Evolutionary conservation across 1,284 basidiomycete species (phyloP), one percentile per base, ranked within the genome.

Genomic region (Naganishia albida): DNA sequence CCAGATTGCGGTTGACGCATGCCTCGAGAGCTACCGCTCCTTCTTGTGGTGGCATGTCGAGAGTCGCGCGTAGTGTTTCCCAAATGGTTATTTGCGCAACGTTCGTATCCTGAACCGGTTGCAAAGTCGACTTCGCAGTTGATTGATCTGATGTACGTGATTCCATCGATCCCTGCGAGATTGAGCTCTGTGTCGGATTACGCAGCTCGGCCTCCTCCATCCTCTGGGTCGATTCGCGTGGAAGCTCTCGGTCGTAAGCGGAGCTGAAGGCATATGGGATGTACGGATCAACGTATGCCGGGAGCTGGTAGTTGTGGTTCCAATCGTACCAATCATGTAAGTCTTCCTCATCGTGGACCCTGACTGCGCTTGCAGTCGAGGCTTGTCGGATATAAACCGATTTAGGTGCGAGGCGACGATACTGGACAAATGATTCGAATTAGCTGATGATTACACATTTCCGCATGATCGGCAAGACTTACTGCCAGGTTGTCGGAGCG

Each of bases 291-390:
- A 60, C 57, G 46, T 60, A 60, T 26, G 57, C 38, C 57, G 57
- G 57, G n/a, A 60, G 57, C 46, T 60, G 57, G 39, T 60, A 50
- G 46, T 59, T 60, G 57, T 49, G 57, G 57, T 60, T 60, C 57
- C 57, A 60, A 49, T 60, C 57, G 39, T 60, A 60, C 57, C 57
- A 60, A 34, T 60, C 57, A 20, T 60, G 48, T 25, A 23, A 50
- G 25, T 60, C 57, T 40, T 60, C 57, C 38, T 60, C 57, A n/a
- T 60, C 57, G 26, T 48, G 23, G 30, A 60, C 20, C 28, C 57
- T 60, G 38, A 50, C 46, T 25, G 57, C 57, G 13, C 46, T 49
- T 18, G 57, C 57, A 18, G 20, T 50, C 7, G 57, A 60, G 15
- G 57, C 57, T 8, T 46, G 40, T 16, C 57, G 57, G 13, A 25